These are phyloP conservation scores for Aspergillus ostianus DNA, from an alignment of 495 filamentous ascomycete species.

Conservation along the genomic window DNA sequence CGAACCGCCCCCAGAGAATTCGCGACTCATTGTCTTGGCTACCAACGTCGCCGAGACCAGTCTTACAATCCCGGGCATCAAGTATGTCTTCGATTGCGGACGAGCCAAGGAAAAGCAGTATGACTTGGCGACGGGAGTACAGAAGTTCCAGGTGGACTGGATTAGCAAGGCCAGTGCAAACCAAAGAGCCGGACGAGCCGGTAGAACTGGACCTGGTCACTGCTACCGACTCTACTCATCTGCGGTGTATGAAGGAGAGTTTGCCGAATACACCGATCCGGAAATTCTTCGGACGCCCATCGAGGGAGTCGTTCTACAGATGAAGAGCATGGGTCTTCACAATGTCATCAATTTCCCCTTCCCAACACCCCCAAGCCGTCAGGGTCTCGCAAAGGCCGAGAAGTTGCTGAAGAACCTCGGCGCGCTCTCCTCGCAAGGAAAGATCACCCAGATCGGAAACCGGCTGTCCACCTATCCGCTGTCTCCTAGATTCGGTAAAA, in stretches of 20 bases:
- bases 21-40: constrained; percentile 84
- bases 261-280: constrained; percentile 79
- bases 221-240: constrained; percentile 94
- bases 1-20: constrained; percentile 77
- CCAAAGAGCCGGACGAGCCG: constrained; percentile 91
- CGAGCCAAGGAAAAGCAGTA: constrained; percentile 89
- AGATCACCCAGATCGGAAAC: constrained; percentile 71
- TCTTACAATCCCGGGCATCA: constrained; percentile 92
- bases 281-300: constrained; percentile 92
- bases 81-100: constrained; percentile 95
- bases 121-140: constrained; percentile 79
- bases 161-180: constrained; percentile 95
- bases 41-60: constrained; percentile 98
- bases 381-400: constrained; percentile 80
- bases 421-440: constrained; percentile 63
- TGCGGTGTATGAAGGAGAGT: constrained; percentile 89
- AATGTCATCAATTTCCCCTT: constrained; percentile 97
- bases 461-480: constrained; percentile 86
- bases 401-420: constrained; percentile 75
- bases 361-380: constrained; percentile 82
- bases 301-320: constrained; percentile 86
- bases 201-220: constrained; percentile 92
- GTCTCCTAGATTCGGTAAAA: constrained; percentile 85
- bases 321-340: constrained; percentile 92
- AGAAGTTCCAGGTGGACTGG: constrained; percentile 93